A percentile compares a stretch with the other conserved stretches of the same genome.
Evolutionary conservation across 2,329 filamentous ascomycete species (phyloP).

Genomic region (Dryadomyces quercivorus): DNA sequence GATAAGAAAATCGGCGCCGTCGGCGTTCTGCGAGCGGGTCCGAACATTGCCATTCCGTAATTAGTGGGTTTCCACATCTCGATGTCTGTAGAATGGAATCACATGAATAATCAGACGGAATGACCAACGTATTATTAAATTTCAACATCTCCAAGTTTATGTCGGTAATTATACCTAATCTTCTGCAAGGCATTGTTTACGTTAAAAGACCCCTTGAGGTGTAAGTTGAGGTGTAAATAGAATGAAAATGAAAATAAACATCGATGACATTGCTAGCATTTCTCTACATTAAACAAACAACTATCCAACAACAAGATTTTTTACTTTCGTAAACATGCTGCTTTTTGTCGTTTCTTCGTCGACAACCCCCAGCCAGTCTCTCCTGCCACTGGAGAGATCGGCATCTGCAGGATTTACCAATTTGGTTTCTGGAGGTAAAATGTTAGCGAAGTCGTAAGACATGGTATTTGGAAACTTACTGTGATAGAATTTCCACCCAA

Average conservation of each 20-base stretch:
- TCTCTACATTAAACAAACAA: not conserved
- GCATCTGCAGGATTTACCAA: conserved; percentile 34
- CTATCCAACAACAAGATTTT: conserved; percentile 5
- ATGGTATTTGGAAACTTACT: conserved; percentile 19
- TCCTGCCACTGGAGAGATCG: conserved; percentile 42
- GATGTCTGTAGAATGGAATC: no score
- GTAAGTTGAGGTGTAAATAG: no score
- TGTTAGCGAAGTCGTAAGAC: not conserved
- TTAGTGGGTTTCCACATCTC: not conserved
- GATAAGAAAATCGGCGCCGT: not conserved
- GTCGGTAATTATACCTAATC: no score
- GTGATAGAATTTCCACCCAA: conserved; percentile 44
- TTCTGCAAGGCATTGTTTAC: no score
- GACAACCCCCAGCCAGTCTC: conserved; percentile 21
- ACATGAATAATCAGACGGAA: no score
- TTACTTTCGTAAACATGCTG: conserved; percentile 1
- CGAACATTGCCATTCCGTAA: not conserved
- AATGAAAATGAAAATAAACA: no score
- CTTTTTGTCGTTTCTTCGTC: not conserved
- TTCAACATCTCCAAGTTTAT: no score
- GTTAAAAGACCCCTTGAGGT: no score
- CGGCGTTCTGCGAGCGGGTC: not conserved
- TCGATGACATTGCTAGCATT: no score
- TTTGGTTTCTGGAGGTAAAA: conserved; percentile 20
- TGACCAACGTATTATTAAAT: no score